Conservation (phyloP, 2,329 filamentous ascomycete species). For the Pseudogymnoascus sp. region DNA sequence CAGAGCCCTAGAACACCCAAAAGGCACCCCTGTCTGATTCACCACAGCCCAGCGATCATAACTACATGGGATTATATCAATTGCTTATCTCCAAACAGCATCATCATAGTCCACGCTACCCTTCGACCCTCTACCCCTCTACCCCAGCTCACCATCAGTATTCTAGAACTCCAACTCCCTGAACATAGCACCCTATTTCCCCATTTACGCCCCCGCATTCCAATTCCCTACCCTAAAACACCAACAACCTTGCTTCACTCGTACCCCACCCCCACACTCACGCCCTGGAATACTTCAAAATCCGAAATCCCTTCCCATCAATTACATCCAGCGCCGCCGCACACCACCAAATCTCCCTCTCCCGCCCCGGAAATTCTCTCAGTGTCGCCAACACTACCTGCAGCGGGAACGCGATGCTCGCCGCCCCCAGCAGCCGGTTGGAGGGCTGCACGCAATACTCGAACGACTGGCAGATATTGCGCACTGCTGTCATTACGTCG, state of each 20-base stretch:
- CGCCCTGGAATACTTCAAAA: conserved; percentile 7
- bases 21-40: background rate
- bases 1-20: background rate
- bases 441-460: conserved; percentile 28
- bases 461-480: conserved; percentile 31
- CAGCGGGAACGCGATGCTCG: conserved; percentile 21
- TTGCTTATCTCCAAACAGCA: background rate
- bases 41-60: background rate
- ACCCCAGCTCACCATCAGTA: background rate
- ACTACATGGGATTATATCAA: background rate
- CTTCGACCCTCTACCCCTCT: background rate
- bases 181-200: background rate
- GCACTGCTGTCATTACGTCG: conserved; percentile 24
- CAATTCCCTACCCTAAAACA: background rate
- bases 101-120: background rate
- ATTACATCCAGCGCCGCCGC: conserved; percentile 14
- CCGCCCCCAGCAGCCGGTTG: conserved; percentile 17
- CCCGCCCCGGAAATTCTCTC: conserved; percentile 9
- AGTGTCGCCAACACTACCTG: conserved; percentile 24
- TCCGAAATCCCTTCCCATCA: conserved; percentile 13
- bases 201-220: background rate
- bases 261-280: background rate
- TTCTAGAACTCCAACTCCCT: background rate
- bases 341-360: conserved; percentile 20
- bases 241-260: background rate